Evolutionary conservation across 2,329 filamentous ascomycete species (phyloP).

Genomic region (Trichoderma aggressivum): DNA sequence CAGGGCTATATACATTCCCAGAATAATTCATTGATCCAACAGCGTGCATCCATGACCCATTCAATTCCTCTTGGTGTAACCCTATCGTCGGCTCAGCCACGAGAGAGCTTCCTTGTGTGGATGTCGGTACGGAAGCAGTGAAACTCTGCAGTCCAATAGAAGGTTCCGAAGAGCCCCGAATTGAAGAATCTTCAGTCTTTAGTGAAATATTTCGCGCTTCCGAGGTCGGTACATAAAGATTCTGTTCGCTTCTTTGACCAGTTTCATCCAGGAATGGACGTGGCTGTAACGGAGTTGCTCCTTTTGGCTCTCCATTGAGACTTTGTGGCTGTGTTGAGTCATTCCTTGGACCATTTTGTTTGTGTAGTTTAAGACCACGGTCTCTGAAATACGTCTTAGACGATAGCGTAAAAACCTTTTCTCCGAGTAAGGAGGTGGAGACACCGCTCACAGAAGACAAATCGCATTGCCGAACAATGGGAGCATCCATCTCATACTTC

Average conservation of each 20-base stretch:
- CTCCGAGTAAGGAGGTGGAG: neutral
- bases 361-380: neutral
- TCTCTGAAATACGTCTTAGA: neutral
- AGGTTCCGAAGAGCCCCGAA: neutral
- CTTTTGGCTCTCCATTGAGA: neutral
- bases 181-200: neutral
- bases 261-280: neutral
- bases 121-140: neutral
- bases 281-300: neutral
- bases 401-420: neutral
- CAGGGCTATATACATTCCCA: neutral
- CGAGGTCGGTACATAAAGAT: neutral
- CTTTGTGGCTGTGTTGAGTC: neutral
- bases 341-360: neutral
- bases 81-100: neutral
- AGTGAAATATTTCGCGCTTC: neutral
- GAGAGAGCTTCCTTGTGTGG: neutral
- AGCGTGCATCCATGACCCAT: neutral
- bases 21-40: neutral
- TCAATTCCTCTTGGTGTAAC: neutral
- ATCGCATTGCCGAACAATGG: neutral
- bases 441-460: neutral
- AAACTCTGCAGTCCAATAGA: neutral
- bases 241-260: neutral
- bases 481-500: neutral